Conservation (phyloP, 2,329 filamentous ascomycete species). For the Aspergillus calidoustus region DNA sequence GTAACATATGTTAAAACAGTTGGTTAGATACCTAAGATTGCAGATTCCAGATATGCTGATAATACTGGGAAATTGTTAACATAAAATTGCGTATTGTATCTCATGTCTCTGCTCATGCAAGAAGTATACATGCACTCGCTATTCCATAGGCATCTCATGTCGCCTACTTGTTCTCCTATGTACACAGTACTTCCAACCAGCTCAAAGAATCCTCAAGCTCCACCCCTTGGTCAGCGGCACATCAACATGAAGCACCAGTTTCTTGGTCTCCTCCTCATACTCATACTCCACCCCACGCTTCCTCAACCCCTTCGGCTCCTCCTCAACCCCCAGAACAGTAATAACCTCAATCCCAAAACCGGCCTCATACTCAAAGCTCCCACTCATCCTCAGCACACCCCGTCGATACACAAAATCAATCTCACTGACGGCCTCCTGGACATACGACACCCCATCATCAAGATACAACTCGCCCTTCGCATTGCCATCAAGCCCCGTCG, state of each 20-base stretch:
- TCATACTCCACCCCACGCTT: conserved; percentile 19
- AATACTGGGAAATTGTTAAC: too few relatives aligned
- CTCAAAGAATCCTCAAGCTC: too few relatives aligned
- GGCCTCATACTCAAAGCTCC: conserved; percentile 9
- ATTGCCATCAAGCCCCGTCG: background rate
- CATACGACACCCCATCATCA: background rate
- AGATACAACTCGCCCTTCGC: background rate
- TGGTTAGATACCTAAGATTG: too few relatives aligned
- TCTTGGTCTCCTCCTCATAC: conserved; percentile 21
- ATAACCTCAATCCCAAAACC: conserved; percentile 2
- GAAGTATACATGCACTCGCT: too few relatives aligned
- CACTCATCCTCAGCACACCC: conserved; percentile 2
- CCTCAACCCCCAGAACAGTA: conserved; percentile 11
- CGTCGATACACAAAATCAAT: conserved; percentile 4
- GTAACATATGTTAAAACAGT: too few relatives aligned
- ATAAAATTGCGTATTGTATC: too few relatives aligned
- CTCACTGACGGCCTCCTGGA: conserved; percentile 2
- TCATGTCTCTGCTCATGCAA: too few relatives aligned
- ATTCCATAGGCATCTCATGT: too few relatives aligned
- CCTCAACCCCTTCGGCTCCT: conserved; percentile 8
- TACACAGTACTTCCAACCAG: too few relatives aligned
- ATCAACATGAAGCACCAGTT: conserved; percentile 23
- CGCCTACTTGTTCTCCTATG: too few relatives aligned
- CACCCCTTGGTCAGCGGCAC: conserved; percentile 18
- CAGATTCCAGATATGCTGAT: too few relatives aligned